phyloP scores from a whole-genome alignment of 495 filamentous ascomycete genomes.

The Penicillium canariense region DNA sequence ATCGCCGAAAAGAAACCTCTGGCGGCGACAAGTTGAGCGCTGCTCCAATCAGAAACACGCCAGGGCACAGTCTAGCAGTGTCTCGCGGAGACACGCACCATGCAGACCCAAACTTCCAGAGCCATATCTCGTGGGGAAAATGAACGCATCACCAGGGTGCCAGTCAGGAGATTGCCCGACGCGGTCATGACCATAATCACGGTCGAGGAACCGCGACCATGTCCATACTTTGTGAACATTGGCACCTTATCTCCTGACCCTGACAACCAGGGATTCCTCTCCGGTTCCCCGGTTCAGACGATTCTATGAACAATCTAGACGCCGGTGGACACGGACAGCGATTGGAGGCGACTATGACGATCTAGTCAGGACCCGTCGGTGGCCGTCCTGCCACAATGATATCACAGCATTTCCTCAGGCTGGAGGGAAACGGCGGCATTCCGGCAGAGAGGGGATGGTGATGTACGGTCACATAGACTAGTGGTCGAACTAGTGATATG shows the following conservation, averaged over 20 bases:
- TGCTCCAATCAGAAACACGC: background rate
- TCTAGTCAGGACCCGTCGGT: background rate
- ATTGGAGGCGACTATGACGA: conserved; percentile 1
- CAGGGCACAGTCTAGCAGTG: background rate
- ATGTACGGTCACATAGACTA: background rate
- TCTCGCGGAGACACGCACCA: background rate
- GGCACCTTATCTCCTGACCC: background rate
- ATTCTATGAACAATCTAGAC: background rate
- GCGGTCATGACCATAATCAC: background rate
- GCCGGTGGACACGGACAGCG: background rate
- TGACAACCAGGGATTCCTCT: background rate
- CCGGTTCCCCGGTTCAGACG: background rate
- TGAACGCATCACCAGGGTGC: background rate
- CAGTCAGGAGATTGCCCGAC: background rate
- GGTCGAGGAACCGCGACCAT: background rate
- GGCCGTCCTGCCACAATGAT: conserved; percentile 2
- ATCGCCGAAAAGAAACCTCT: background rate
- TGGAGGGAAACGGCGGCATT: background rate
- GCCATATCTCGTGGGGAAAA: background rate
- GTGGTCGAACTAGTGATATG: background rate
- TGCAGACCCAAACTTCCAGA: background rate
- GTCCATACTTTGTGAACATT: background rate
- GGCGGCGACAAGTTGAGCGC: background rate
- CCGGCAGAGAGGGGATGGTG: background rate
- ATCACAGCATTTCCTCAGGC: background rate